Evolutionary conservation across 306 rosid genomes (phyloP), one percentile per base, ranked within the genome.

Genomic region (Quercus aquifolioides): DNA sequence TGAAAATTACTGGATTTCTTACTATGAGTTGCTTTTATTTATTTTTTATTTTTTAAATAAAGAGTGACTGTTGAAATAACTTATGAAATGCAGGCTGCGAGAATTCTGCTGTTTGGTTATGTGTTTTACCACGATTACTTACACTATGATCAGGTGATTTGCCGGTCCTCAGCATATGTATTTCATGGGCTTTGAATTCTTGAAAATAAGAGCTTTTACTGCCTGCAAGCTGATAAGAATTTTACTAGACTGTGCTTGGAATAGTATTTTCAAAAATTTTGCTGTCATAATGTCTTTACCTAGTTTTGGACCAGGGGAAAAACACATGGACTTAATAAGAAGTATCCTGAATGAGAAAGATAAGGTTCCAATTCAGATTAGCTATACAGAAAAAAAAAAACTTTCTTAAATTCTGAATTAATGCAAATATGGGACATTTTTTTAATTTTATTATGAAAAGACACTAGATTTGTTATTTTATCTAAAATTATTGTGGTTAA

Each of bases 101-200:
- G 99, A 82, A 88, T 95, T 80, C 85, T 95, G 67, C 78, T 95
- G 86, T 95, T 95, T 79, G 46, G 89, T 25, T 95, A 86, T 84
- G 78, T 95, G 87, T 93, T 88, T 85, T 91, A 91, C 79, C 99
- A 95, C 30, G 92, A 91, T 64, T 91, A 91, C 96, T 76, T 93
- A 69, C 99, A 95, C 90, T 83, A 60, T 70, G 92, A 91, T 83
- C 96, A 95, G 99, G 99, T 95, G 87, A 81, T 69, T 62, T 46
- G 75, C 14, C 35, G 71, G n/a, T 73, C 55, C 69, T 51, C 62
- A 52, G 71, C 28, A 76, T 71, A 64, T 33, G 58, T 43, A 69
- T 71, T 73, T 71, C 71, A 23, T n/a, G 74, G 60, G 33, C n/a
- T 43, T 5, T 78, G 59, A 14, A 67, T 26, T 26, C 41, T 35